Evolutionary conservation across 768 basidiomycete species (phyloP).

Genomic region (Russula compacta): DNA sequence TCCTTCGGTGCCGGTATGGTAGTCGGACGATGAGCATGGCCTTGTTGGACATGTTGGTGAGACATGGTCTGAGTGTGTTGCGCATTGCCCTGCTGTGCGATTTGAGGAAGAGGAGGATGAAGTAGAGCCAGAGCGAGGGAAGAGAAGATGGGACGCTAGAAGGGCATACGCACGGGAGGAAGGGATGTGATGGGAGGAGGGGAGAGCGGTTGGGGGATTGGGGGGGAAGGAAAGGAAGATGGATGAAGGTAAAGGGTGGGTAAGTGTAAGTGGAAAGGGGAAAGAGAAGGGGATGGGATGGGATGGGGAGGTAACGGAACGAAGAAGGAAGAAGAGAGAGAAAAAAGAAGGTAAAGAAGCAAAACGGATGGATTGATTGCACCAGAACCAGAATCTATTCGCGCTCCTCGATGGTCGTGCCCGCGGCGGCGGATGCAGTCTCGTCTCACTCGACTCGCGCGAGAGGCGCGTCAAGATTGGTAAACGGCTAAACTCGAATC

Average conservation of each 20-base stretch:
- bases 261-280: conserved; percentile 21
- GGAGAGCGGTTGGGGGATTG: background rate
- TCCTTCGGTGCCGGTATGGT: conserved; percentile 34
- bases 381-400: background rate
- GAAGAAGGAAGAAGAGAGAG: conserved; percentile 3
- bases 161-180: conserved; percentile 23
- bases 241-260: background rate
- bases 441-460: background rate
- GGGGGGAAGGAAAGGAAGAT: background rate
- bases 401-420: conserved; percentile 4
- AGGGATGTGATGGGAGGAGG: conserved; percentile 31
- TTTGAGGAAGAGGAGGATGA: conserved; percentile 22
- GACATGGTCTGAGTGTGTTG: conserved; percentile 45
- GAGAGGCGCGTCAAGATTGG: background rate
- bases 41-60: conserved; percentile 20
- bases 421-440: conserved; percentile 10
- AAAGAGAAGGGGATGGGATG: conserved; percentile 22
- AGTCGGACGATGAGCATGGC: conserved; percentile 20
- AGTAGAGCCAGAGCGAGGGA: conserved; percentile 41
- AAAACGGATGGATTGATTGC: background rate
- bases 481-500: conserved; percentile 4
- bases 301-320: conserved; percentile 15
- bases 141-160: conserved; percentile 27
- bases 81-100: conserved; percentile 35
- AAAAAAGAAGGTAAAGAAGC: background rate